Percentiles rank a stretch among this genome's conserved stretches.
Conservation (phyloP, 257 asterid genomes). For the Capsicum pubescens region DNA sequence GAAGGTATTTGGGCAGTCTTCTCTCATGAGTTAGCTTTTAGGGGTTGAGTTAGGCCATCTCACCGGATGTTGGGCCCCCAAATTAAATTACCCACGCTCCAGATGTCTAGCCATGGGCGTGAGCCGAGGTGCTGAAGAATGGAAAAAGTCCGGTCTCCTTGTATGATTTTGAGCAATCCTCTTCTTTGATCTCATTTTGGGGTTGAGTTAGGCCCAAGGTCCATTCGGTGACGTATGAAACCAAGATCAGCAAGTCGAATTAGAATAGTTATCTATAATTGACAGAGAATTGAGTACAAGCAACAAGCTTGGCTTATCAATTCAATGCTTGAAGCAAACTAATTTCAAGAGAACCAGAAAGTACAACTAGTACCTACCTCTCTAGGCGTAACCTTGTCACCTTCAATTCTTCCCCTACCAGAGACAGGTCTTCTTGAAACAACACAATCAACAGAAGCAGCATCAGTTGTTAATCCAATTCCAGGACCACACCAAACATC, state of each 20-base stretch:
- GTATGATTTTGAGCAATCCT: too few relatives aligned
- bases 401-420: conserved; percentile 65
- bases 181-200: too few relatives aligned
- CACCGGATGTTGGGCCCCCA: too few relatives aligned
- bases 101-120: too few relatives aligned
- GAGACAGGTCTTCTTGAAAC: conserved; percentile 71
- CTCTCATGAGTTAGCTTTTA: too few relatives aligned
- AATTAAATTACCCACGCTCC: too few relatives aligned
- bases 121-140: too few relatives aligned
- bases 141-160: too few relatives aligned
- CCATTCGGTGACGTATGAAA: background rate
- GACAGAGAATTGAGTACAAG: background rate
- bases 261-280: background rate
- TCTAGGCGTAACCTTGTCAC: conserved; percentile 52
- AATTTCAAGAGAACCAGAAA: background rate
- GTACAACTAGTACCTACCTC: conserved; percentile 61
- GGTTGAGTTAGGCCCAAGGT: too few relatives aligned
- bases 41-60: too few relatives aligned
- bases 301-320: background rate
- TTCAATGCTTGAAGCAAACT: background rate
- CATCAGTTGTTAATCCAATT: conserved; percentile 64
- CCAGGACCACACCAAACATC: conserved; percentile 95
- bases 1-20: background rate
- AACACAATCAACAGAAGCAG: conserved; percentile 85
- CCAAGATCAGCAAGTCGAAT: background rate